A percentile compares a stretch with the other conserved stretches of the same genome.
Conservation (phyloP, 108 stramenopile genomes). For the Epithemia pelagica region DNA sequence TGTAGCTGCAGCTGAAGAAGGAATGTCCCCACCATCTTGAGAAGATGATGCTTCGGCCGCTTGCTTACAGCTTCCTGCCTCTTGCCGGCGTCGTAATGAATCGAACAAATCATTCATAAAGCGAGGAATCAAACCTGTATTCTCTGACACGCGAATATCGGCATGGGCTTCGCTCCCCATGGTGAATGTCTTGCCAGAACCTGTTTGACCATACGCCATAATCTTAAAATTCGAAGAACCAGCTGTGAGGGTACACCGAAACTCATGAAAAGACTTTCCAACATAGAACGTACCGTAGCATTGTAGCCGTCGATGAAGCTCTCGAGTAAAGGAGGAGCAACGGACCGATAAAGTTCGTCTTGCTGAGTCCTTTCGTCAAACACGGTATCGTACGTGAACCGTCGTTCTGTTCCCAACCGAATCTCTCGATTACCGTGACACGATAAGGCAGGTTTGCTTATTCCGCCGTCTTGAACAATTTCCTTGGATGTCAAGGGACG, state of each 20-base stretch:
- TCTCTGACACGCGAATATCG: conserved; percentile 31
- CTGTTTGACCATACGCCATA: conserved; percentile 92
- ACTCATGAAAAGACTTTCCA: no score
- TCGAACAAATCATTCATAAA: conserved; percentile 87
- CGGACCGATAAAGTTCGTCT: conserved; percentile 53
- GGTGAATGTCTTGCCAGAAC: conserved; percentile 77
- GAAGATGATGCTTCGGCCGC: neutral
- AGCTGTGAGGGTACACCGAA: neutral
- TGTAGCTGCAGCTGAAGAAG: conserved; percentile 13
- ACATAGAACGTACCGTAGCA: conserved; percentile 46
- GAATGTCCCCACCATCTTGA: neutral
- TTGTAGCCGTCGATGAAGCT: conserved; percentile 88
- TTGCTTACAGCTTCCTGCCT: conserved; percentile 4
- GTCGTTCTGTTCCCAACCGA: conserved; percentile 38
- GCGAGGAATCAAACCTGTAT: conserved; percentile 80
- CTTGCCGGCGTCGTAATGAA: conserved; percentile 32
- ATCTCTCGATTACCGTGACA: conserved; percentile 27
- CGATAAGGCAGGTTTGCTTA: conserved; percentile 20
- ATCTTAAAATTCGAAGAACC: conserved; percentile 20
- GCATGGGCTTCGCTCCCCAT: conserved; percentile 82
- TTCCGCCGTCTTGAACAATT: conserved; percentile 53
- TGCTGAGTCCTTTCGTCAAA: conserved; percentile 48
- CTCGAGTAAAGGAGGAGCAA: conserved; percentile 56
- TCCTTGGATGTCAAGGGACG: conserved; percentile 72
- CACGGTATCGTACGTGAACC: conserved; percentile 78